Evolutionary conservation across 768 basidiomycete species (phyloP).

Genomic region (Hemileccinum rubropunctum): DNA sequence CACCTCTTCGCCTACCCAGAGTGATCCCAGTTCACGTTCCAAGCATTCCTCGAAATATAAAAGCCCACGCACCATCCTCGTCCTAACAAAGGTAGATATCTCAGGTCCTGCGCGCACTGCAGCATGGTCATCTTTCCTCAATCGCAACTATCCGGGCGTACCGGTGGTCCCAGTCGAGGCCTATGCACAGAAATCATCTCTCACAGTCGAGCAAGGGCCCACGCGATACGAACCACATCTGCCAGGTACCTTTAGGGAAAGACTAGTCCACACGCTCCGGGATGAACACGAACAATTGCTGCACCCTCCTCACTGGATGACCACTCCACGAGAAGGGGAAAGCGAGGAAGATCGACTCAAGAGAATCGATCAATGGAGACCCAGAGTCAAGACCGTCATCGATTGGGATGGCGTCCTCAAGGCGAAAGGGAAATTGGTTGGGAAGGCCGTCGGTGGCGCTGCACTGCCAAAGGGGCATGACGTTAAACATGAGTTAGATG

Average conservation of each 20-base stretch:
- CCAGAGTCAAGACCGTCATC: constrained; percentile 59
- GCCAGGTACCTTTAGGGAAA: constrained; percentile 59
- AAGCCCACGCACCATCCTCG: constrained; percentile 49
- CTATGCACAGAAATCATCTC: constrained; percentile 52
- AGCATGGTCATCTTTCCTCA: constrained; percentile 65
- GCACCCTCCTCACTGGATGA: constrained; percentile 60
- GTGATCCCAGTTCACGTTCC: constrained; percentile 11
- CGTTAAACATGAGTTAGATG: constrained; percentile 1
- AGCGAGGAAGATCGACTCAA: constrained; percentile 45
- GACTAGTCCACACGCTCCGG: constrained; percentile 62
- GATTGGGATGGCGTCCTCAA: constrained; percentile 70
- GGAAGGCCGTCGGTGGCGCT: constrained; percentile 43
- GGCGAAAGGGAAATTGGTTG: constrained; percentile 43
- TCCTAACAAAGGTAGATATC: constrained; percentile 88
- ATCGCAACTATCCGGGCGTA: constrained; percentile 47
- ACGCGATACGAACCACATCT: constrained; percentile 62
- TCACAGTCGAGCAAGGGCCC: constrained; percentile 38
- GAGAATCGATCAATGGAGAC: constrained; percentile 59
- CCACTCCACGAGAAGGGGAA: constrained; percentile 33
- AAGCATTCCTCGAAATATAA: constrained; percentile 33
- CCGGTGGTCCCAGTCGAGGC: constrained; percentile 76
- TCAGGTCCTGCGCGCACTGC: constrained; percentile 60
- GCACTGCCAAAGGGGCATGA: constrained; percentile 31
- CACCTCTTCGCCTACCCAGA: not conserved
- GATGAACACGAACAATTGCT: constrained; percentile 66